Base-by-base conservation (phyloP, 495 filamentous ascomycete species). In the Talaromyces wortmannii region DNA sequence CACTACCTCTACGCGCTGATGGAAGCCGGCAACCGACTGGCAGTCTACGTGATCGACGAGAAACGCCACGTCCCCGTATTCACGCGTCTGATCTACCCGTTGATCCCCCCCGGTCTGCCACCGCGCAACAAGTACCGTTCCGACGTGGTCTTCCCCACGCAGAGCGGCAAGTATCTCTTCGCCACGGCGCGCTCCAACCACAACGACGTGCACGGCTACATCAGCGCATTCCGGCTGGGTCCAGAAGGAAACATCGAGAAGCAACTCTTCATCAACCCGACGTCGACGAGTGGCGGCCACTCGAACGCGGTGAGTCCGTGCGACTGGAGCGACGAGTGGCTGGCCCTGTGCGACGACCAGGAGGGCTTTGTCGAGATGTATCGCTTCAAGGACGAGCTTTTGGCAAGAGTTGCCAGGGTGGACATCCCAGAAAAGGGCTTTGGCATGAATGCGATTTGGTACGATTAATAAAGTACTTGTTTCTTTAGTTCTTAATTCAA, bases 401-500 rank as follows among this genome's bases (percentile, higher is more conserved):
- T 94, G 53, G 83, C 81, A 10, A 75, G 89, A 15, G 88, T 92
- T 31, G 89, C 88, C 16, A 76, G 85, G 52, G 78, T 84, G 56
- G 81, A 86, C 60, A 84, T 94, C 51, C 81, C 83, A 12, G 88
- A 94, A 72, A 86, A 84, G 45, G 89, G 89, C 48, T 92, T 91
- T 69, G 87, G 87, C 1, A 92, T 92, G 89, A 92, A 94, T 73
- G 89, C 88, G 32, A 90, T 92, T 61, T 92, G 88, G 89, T 91
- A 90, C 68, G 87, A 92, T 70, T 92, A 75, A 60, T 7, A 30
- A 51, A 40, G 36, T 10, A 40, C 8, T 40, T 10, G 5, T 40
- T 40, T 40, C 36, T 8, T 5, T 13, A 10, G 50, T 40, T 7
- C n/a, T 16, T 17, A 36, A 7, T 6, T 23, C 30, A 15, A 31